A percentile compares a stretch with the other conserved stretches of the same genome.
phyloP scores from a whole-genome alignment of 306 rosid genomes.

The Pyrus pyrifolia region DNA sequence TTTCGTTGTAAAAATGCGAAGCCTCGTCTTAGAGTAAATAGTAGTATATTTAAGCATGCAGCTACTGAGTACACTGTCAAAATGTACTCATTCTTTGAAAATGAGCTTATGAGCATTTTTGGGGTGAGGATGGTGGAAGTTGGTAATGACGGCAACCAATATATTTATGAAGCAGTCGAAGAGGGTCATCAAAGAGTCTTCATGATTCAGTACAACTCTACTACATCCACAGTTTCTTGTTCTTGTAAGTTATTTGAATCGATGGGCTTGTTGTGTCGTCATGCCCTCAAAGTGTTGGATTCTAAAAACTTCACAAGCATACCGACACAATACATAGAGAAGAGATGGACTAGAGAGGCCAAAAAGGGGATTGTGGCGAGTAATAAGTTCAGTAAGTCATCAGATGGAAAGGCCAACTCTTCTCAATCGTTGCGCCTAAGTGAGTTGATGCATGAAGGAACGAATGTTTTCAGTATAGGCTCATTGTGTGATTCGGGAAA shows the following conservation, averaged over 20 bases:
- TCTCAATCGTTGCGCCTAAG: not conserved
- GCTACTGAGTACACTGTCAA: slow-evolving; percentile 2
- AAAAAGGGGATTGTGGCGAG: slow-evolving; percentile 10
- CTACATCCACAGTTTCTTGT: not conserved
- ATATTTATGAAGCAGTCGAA: not conserved
- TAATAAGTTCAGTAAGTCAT: not conserved
- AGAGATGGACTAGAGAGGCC: slow-evolving; percentile 21
- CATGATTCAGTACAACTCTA: slow-evolving; percentile 3
- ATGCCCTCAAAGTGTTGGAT: slow-evolving; percentile 19
- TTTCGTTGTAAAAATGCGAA: not conserved
- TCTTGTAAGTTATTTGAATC: slow-evolving; percentile 18
- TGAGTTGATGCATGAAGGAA: slow-evolving; percentile 9
- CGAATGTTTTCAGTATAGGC: not conserved
- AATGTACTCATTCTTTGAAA: slow-evolving; percentile 4
- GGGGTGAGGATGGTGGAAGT: slow-evolving; percentile 11
- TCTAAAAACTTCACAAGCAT: slow-evolving; percentile 9
- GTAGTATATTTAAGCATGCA: slow-evolving; percentile 10
- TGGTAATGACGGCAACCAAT: not conserved
- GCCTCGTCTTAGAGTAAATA: not conserved
- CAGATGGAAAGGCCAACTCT: not conserved
- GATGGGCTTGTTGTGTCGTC: slow-evolving; percentile 17
- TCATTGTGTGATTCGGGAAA: slow-evolving; percentile 1
- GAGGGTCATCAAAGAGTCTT: slow-evolving; percentile 4
- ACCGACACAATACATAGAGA: slow-evolving; percentile 8
- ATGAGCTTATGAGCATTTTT: slow-evolving; percentile 8